Evolutionary conservation across 192 early-diverging fungal species (phyloP), one percentile per base, ranked within the genome.

Genomic region (Nowakowskiella sp.): DNA sequence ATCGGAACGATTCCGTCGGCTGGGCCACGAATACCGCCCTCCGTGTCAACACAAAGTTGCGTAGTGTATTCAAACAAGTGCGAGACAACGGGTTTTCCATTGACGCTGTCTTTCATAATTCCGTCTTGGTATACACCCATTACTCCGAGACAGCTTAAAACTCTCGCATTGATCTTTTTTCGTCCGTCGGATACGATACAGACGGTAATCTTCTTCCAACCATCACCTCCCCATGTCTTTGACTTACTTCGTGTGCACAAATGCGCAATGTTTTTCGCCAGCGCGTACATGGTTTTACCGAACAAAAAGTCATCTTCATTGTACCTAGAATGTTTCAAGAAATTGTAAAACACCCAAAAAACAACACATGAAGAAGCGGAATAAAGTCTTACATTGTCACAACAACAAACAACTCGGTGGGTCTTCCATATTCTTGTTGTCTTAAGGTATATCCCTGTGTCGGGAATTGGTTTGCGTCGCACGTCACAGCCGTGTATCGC

Each of bases 361-460:
- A 23, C 5, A 1, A 24, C 42, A 6, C 31, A 16, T n/a, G n/a
- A n/a, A n/a, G n/a, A n/a, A n/a, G n/a, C n/a, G n/a, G n/a, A n/a
- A n/a, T n/a, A n/a, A n/a, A n/a, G n/a, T 77, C 76, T 69, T 85
- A 90, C 90, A 94, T 93, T 29, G 91, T 94, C 52, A 95, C 77
- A 48, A 95, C 90, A 53, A 92, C 86, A 57, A 91, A 90, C 39
- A 95, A 58, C 67, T 95, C 91, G 1, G 91, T 94, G 31, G 82
- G 58, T 53, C 90, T 73, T 32, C 78, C 70, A 58, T 82, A 64
- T 44, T 89, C 70, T 49, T 80, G 73, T 47, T 72, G 91, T 19
- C 88, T 51, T 23, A 88, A 70, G 8, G 71, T 71, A 64, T 84
- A 88, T 8, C 82, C 80, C 26, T 73, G 59, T 7, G 63, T 42